Evolutionary conservation across 1,139 yeast species (phyloP), one percentile per base, ranked within the genome.

Genomic region (Geotrichum bryndzae): DNA sequence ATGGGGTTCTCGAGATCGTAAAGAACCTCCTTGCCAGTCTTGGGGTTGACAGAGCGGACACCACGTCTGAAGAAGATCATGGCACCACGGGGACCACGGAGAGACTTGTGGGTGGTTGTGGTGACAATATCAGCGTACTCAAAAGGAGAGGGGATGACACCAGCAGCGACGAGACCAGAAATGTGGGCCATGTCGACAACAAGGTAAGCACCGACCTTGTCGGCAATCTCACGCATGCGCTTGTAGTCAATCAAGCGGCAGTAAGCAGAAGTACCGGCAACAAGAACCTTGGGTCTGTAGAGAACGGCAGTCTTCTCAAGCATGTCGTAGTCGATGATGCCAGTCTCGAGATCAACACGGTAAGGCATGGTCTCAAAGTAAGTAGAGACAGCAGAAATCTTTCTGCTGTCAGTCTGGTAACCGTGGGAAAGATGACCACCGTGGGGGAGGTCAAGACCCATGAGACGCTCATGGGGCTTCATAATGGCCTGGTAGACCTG

Each of bases 61-160:
- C 97, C 97, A 76, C 88, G 88, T 69, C 97, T 89, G 83, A 84
- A 92, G 81, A 92, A 92, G 74, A 92, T 92, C 97, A 92, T 91
- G 60, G 98, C 96, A 74, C 98, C 98, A 82, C 98, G 88, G 77
- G 98, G 98, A 55, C 98, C 98, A 81, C 98, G 88, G 73, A 92
- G 84, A 38, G 97, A 90, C 80, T 92, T 92, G 81, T 92, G 98
- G 59, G 98, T 91, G 65, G 98, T 92, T 68, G 98, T 92, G 68
- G 98, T 92, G 74, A 92, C 98, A 68, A 92, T 88, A 74, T 92
- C 98, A 60, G 97, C 90, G 77, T 86, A 87, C 74, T 90, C 94
- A 82, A 92, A 92, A 65, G 98, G 98, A 57, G 96, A 87, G 61
- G 87, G 90, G 57, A 92, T 88, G 64, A 91, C 97, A 68, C 90